Evolutionary conservation across 306 rosid species (phyloP), one percentile per base, ranked within the genome.

Genomic region (Cicer pinnatifidum): DNA sequence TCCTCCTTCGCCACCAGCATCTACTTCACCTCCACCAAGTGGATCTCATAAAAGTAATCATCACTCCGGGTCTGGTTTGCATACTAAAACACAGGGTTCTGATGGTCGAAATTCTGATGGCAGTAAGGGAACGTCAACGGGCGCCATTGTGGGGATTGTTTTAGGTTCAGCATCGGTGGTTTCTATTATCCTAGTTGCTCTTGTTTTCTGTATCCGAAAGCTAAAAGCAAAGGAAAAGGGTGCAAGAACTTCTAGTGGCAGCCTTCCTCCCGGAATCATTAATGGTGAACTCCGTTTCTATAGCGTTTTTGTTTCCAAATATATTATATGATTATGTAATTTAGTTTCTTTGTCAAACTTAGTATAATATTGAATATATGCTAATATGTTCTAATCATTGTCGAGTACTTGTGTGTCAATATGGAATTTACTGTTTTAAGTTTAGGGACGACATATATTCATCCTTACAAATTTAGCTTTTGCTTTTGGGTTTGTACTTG

Each of bases 131-230:
- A 75, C 54, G 0, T 10, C 71, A 6, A 75, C 75, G 11, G 88
- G 92, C 77, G 89, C 89, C 57, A 53, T 87, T 17, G 81, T 88
- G n/a, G 97, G 97, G 76, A 90, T 91, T 58, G 61, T 80, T 77
- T 40, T 85, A 80, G 96, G 97, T 75, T 87, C 96, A 59, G 70
- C 82, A 11, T 46, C 79, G 33, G 75, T 75, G 67, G 88, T 76
- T 48, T 80, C 83, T 58, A 44, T 88, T 67, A 47, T 83, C 78
- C 73, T 90, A 52, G 86, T 87, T 46, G 89, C 80, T 66, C 71
- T 95, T 72, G 80, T 73, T 19, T 75, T 90, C 69, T 91, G 84
- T 80, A 48, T 90, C 73, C 83, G 77, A 50, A 95, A 88, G 83
- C 84, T 82, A 72, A 91, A 87, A 82, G 75, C 70, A 69, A 85